phyloP scores from a whole-genome alignment of 176 grass and related monocot genomes.

The Carex littledalei region DNA sequence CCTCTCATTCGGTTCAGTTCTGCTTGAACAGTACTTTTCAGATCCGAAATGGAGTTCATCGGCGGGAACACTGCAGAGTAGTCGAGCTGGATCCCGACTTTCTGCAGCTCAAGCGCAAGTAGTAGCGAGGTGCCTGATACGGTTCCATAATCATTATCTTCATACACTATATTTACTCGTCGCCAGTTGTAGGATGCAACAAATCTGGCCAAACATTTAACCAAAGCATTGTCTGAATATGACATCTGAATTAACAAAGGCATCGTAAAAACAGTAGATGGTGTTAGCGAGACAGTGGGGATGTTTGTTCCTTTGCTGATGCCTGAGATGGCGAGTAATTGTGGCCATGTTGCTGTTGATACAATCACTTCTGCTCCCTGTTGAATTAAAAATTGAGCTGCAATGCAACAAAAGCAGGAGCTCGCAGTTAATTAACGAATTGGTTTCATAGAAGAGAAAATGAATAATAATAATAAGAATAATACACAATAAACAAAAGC shows the following conservation, averaged over 20 bases:
- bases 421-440: neutral
- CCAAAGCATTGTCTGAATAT: neutral
- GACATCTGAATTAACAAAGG: constrained; percentile 28
- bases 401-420: neutral
- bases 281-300: constrained; percentile 9
- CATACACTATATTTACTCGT: constrained; percentile 19
- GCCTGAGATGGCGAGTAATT: constrained; percentile 4
- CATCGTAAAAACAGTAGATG: neutral
- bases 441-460: too few species aligned
- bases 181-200: constrained; percentile 30
- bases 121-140: neutral
- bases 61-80: constrained; percentile 21
- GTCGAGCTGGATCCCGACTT: neutral
- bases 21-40: neutral
- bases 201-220: constrained; percentile 20
- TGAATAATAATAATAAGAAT: too few species aligned
- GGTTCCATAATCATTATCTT: constrained; percentile 26
- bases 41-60: neutral
- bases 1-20: neutral
- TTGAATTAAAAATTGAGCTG: constrained; percentile 19
- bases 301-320: neutral
- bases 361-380: constrained; percentile 29
- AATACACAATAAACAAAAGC: neutral
- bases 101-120: constrained; percentile 1
- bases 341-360: constrained; percentile 24